Evolutionary conservation across 2,329 filamentous ascomycete genomes (phyloP).

Genomic region (Ceratocystis destructans): DNA sequence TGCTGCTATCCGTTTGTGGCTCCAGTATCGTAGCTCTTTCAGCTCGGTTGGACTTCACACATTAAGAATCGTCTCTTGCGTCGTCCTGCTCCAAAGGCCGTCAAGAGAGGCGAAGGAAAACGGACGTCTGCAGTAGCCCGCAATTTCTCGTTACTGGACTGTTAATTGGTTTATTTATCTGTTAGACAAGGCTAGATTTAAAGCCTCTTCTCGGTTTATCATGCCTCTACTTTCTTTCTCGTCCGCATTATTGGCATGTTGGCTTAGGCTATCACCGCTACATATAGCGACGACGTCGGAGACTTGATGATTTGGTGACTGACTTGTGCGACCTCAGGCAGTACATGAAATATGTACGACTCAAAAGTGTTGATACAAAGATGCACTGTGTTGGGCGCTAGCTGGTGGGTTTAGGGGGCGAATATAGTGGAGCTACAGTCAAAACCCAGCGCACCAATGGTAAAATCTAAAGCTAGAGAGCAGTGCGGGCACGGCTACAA

Average conservation of each 20-base stretch:
- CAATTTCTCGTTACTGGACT: background rate
- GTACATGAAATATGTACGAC: background rate
- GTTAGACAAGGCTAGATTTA: too few relatives aligned
- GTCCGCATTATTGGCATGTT: background rate
- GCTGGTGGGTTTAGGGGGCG: too few relatives aligned
- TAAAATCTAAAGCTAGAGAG: background rate
- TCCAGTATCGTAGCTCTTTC: background rate
- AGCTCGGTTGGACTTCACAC: conserved; percentile 2
- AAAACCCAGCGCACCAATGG: background rate
- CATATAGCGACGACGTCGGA: background rate
- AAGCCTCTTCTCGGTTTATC: too few relatives aligned
- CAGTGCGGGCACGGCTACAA: background rate
- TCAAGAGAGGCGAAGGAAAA: background rate
- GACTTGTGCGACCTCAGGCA: too few relatives aligned
- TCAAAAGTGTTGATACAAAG: background rate
- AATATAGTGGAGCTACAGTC: too few relatives aligned
- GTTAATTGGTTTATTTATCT: background rate
- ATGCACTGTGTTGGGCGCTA: background rate
- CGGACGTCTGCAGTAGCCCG: background rate
- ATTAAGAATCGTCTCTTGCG: background rate
- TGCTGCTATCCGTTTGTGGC: background rate
- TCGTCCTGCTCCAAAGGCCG: background rate
- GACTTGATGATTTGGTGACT: background rate
- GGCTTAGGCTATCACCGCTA: background rate
- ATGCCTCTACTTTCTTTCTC: too few relatives aligned